phyloP scores from a whole-genome alignment of 306 rosid species.

The Prunus mume region DNA sequence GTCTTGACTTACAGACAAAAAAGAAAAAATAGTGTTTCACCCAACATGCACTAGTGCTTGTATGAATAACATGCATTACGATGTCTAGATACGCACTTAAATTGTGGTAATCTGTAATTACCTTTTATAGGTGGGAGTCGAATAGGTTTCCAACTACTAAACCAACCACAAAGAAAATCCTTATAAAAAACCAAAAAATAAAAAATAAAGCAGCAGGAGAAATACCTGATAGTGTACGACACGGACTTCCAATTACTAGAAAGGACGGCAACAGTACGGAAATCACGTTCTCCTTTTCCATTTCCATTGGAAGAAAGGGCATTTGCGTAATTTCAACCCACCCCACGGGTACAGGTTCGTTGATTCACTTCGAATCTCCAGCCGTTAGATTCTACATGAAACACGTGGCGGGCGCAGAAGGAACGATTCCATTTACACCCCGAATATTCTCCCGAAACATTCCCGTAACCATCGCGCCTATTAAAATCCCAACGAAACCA shows the following conservation, averaged over 20 bases:
- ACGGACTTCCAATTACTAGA: background rate
- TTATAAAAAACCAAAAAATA: background rate
- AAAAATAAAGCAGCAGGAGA: background rate
- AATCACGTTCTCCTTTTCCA: background rate
- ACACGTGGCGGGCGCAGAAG: conserved; percentile 12
- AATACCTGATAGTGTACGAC: background rate
- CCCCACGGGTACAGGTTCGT: background rate
- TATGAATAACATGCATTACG: background rate
- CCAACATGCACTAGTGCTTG: no score
- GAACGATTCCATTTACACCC: background rate
- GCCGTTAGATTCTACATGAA: conserved; percentile 9
- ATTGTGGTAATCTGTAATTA: background rate
- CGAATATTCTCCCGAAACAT: conserved; percentile 33
- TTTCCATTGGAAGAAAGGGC: background rate
- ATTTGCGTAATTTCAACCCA: conserved; percentile 4
- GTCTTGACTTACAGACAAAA: rapidly evolving
- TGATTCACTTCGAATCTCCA: background rate
- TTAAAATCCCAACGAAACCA: background rate
- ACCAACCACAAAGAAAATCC: no score
- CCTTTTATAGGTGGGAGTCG: background rate
- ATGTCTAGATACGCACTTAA: background rate
- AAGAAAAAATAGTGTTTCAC: no score
- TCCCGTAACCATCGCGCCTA: background rate
- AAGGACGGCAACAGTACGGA: conserved; percentile 12
- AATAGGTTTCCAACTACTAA: no score